phyloP scores from a whole-genome alignment of 805 yeast genomes.

The Yamadazyma sp. region DNA sequence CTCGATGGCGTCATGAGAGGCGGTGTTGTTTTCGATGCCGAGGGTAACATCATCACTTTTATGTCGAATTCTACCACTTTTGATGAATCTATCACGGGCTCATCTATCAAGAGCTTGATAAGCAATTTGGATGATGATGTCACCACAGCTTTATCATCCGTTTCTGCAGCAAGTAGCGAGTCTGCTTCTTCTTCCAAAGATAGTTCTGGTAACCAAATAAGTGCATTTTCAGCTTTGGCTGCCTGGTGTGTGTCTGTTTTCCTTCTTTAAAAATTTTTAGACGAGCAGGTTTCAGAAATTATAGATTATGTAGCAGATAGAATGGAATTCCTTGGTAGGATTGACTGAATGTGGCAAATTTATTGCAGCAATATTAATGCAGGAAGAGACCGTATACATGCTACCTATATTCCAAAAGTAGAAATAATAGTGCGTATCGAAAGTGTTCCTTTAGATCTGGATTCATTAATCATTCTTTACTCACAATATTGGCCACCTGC shows the following conservation, averaged over 20 bases:
- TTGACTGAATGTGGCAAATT: no score
- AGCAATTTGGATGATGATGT: slow-evolving; percentile 32
- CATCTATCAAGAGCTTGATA: slow-evolving; percentile 49
- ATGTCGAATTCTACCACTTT: slow-evolving; percentile 53
- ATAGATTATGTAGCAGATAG: no score
- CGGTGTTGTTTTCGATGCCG: slow-evolving; percentile 66
- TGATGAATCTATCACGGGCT: slow-evolving; percentile 43
- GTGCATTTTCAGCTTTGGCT: slow-evolving; percentile 6
- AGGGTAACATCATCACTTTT: slow-evolving; percentile 63
- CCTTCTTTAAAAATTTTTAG: slow-evolving; percentile 1
- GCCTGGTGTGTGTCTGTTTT: slow-evolving; percentile 4
- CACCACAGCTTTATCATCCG: slow-evolving; percentile 26
- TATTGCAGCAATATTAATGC: no score
- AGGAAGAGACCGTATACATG: no score
- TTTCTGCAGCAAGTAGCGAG: slow-evolving; percentile 2
- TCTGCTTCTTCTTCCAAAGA: slow-evolving; percentile 24
- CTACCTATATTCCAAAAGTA: no score
- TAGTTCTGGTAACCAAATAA: slow-evolving; percentile 12
- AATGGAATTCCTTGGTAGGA: no score
- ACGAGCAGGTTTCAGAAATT: no score
- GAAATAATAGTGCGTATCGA: no score
- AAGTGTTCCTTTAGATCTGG: no score
- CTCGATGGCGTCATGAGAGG: slow-evolving; percentile 56
- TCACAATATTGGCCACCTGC: no score
- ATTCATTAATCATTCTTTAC: no score